These are phyloP conservation scores for Cephaloascus fragrans DNA, from an alignment of 805 yeast genomes.

Conservation along the genomic window DNA sequence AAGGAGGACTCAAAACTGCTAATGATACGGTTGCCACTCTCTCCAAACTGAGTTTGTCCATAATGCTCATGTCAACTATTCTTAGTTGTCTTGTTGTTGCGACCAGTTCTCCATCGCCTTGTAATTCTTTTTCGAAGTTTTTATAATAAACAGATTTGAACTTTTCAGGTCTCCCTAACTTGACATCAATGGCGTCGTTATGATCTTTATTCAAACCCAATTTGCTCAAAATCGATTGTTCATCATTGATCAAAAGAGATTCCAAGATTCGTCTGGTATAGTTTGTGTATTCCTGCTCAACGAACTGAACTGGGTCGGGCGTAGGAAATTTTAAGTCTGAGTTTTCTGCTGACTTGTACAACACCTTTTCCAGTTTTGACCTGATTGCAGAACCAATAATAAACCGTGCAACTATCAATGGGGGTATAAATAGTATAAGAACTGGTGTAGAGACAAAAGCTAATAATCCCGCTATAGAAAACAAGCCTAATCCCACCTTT, in stretches of 20 bases:
- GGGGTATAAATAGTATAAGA: conserved; percentile 11
- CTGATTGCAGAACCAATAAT: conserved; percentile 4
- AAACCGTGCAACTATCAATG: conserved; percentile 10
- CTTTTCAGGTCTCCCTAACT: conserved; percentile 1
- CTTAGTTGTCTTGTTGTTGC: not conserved
- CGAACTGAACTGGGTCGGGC: not conserved
- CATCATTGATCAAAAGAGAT: conserved; percentile 9
- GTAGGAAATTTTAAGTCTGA: not conserved
- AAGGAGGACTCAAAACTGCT: no score
- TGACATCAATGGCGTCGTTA: conserved; percentile 4
- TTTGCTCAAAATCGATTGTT: conserved; percentile 4
- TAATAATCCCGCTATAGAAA: conserved; percentile 7
- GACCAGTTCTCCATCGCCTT: not conserved
- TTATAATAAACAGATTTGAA: no score
- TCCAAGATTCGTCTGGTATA: conserved; percentile 7
- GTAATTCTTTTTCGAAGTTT: not conserved
- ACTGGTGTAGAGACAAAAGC: conserved; percentile 10
- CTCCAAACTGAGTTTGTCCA: not conserved
- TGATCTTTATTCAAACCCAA: conserved; percentile 2
- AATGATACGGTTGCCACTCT: not conserved
- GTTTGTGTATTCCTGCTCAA: not conserved
- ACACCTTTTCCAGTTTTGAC: conserved; percentile 6
- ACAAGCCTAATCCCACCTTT: conserved; percentile 2
- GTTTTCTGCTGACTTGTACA: conserved; percentile 6
- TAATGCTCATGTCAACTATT: not conserved